phyloP scores from a whole-genome alignment of 2,329 filamentous ascomycete genomes.

The Xylaria arbuscula region DNA sequence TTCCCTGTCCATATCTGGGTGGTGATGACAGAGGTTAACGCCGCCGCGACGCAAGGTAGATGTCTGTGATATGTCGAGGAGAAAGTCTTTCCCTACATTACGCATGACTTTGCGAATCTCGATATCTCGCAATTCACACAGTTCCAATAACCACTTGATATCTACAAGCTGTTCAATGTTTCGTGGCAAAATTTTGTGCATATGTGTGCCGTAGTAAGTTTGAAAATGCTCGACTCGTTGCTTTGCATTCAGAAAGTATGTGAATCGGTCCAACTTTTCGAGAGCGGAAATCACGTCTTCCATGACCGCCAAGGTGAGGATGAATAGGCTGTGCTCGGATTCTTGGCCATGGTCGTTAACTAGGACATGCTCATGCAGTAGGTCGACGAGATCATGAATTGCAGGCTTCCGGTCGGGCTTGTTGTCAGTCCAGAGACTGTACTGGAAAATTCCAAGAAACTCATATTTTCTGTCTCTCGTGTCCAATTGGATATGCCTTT shows the following conservation, averaged over 20 bases:
- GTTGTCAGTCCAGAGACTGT: neutral
- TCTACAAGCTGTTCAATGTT: neutral
- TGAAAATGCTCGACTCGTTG: neutral
- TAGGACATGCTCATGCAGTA: neutral
- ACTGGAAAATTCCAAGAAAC: neutral
- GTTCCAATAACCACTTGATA: constrained; percentile 14
- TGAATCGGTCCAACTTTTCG: neutral
- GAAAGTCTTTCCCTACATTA: neutral
- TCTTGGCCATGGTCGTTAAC: too few relatives aligned
- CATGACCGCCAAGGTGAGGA: neutral
- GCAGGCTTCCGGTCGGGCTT: neutral
- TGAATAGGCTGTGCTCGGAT: neutral
- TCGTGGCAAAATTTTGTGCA: neutral
- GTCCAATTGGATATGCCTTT: too few relatives aligned
- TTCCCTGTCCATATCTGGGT: neutral
- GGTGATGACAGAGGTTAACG: neutral
- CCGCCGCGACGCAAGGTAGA: neutral
- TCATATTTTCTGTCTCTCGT: too few relatives aligned
- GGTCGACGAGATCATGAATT: neutral
- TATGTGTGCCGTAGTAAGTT: neutral
- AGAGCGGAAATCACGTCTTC: neutral
- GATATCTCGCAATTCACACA: constrained; percentile 5
- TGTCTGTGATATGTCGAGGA: constrained; percentile 11
- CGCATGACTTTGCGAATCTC: constrained; percentile 12
- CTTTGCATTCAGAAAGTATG: neutral